Conservation (phyloP, 192 early-diverging fungal species). For the Gryganskiella cystojenkinii region DNA sequence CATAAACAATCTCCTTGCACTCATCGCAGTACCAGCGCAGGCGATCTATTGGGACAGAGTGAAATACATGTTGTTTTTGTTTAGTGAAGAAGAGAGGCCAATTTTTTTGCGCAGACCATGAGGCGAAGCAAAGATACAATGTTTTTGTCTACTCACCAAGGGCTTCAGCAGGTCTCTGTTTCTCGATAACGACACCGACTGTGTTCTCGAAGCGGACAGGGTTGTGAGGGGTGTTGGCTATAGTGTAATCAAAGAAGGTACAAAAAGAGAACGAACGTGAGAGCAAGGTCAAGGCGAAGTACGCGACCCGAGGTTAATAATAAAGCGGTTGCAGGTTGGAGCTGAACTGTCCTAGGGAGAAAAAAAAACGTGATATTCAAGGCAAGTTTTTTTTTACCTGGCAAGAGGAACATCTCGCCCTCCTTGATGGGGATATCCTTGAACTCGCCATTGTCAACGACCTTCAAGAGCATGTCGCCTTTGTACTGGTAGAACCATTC, state of each 20-base stretch:
- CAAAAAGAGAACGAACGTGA: neutral
- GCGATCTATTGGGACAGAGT: constrained; percentile 65
- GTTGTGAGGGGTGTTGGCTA: constrained; percentile 93
- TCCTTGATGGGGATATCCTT: constrained; percentile 89
- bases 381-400: constrained; percentile 62
- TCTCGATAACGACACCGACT: constrained; percentile 95
- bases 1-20: constrained; percentile 86
- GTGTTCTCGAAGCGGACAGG: constrained; percentile 95
- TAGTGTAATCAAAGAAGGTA: neutral
- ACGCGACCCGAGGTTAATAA: neutral
- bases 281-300: neutral
- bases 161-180: constrained; percentile 77
- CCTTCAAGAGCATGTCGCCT: constrained; percentile 93
- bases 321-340: too few species aligned
- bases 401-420: constrained; percentile 96
- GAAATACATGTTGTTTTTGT: neutral
- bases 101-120: constrained; percentile 5
- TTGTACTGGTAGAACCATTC: constrained; percentile 98
- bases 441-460: constrained; percentile 82
- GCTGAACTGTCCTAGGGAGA: too few species aligned
- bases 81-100: neutral
- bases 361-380: neutral
- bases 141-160: too few species aligned
- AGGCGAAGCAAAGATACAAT: too few species aligned
- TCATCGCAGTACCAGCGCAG: constrained; percentile 96